phyloP scores from a whole-genome alignment of 1,139 yeast species.

The Blastobotrys illinoisensis region DNA sequence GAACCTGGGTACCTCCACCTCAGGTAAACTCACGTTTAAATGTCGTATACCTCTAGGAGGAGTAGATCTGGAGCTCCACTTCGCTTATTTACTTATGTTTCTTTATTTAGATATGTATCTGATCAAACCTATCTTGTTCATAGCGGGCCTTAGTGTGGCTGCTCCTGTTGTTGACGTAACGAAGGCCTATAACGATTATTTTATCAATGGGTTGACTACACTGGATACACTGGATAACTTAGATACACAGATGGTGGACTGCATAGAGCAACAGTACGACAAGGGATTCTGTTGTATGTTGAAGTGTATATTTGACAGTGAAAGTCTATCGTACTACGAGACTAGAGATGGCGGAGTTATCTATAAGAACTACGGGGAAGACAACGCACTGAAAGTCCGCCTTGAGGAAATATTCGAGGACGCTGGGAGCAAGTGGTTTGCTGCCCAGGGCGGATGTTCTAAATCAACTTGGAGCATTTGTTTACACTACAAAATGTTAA shows the following conservation, averaged over 20 bases:
- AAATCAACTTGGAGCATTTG: too few relatives aligned
- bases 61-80: too few relatives aligned
- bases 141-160: not conserved
- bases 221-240: not conserved
- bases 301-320: not conserved
- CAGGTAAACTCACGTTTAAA: too few relatives aligned
- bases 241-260: not conserved
- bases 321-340: not conserved
- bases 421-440: not conserved
- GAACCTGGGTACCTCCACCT: too few relatives aligned
- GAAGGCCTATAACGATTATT: too few relatives aligned
- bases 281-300: not conserved
- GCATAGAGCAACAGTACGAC: not conserved
- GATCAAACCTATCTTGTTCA: not conserved
- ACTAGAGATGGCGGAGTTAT: not conserved
- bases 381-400: not conserved
- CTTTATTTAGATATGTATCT: too few relatives aligned
- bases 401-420: not conserved
- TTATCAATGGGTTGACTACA: not conserved
- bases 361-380: not conserved
- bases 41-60: too few relatives aligned
- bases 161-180: not conserved
- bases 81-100: too few relatives aligned
- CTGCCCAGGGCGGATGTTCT: too few relatives aligned
- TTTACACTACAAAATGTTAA: too few relatives aligned